These are phyloP conservation scores for Bimuria novae-zelandiae DNA, from an alignment of 2,329 filamentous ascomycete genomes.

Conservation along the genomic window DNA sequence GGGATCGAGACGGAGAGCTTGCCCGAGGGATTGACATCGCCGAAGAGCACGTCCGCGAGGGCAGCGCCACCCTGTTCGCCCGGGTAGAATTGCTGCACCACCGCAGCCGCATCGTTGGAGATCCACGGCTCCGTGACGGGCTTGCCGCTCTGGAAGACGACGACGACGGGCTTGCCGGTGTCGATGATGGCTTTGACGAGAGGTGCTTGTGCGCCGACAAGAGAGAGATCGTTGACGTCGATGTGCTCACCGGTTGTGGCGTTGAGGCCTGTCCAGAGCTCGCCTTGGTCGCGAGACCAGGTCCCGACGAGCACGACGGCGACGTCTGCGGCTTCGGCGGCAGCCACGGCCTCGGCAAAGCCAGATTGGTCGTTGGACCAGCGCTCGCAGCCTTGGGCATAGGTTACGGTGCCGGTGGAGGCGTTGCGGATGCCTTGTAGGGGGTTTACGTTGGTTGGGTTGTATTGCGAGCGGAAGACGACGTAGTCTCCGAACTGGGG, in stretches of 20 bases:
- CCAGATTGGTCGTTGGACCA: slow-evolving; percentile 73
- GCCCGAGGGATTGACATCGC: slow-evolving; percentile 67
- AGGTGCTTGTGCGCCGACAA: slow-evolving; percentile 71
- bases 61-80: slow-evolving; percentile 70
- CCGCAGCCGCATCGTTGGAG: slow-evolving; percentile 64
- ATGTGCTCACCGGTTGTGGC: slow-evolving; percentile 78
- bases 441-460: slow-evolving; percentile 66
- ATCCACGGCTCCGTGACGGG: slow-evolving; percentile 77
- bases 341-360: slow-evolving; percentile 68
- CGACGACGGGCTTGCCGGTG: slow-evolving; percentile 69
- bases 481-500: slow-evolving; percentile 73
- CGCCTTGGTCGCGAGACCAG: slow-evolving; percentile 73
- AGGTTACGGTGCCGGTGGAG: slow-evolving; percentile 63
- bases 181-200: slow-evolving; percentile 70
- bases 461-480: slow-evolving; percentile 64
- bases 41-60: slow-evolving; percentile 66
- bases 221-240: slow-evolving; percentile 65
- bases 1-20: slow-evolving; percentile 71
- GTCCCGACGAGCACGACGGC: slow-evolving; percentile 76
- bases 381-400: slow-evolving; percentile 71
- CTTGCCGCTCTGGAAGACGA: slow-evolving; percentile 72
- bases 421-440: slow-evolving; percentile 69
- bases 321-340: slow-evolving; percentile 69
- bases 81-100: slow-evolving; percentile 77
- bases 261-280: slow-evolving; percentile 72